A percentile compares a stretch with the other conserved stretches of the same genome.
These are phyloP conservation scores for Entomortierella chlamydospora DNA, from an alignment of 192 early-diverging fungal species.

Conservation along the genomic window DNA sequence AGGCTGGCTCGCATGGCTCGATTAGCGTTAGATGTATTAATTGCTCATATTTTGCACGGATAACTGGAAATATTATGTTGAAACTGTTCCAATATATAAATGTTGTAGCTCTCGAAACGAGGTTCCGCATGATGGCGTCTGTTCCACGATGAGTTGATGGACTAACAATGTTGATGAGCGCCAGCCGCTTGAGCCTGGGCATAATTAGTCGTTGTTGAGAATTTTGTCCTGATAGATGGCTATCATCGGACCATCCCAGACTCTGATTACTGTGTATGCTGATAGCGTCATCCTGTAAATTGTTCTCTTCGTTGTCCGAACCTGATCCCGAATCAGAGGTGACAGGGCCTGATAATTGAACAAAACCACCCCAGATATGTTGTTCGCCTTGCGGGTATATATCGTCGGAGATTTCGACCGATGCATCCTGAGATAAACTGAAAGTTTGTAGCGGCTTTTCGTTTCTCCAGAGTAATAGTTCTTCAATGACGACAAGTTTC, in stretches of 20 bases:
- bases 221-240: not conserved
- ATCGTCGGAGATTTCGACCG: conserved; percentile 20
- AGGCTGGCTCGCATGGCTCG: conserved; percentile 33
- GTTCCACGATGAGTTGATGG: conserved; percentile 27
- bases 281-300: not conserved
- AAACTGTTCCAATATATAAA: conserved; percentile 42
- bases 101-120: conserved; percentile 16
- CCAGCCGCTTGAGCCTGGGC: conserved; percentile 17
- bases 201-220: not conserved
- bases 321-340: not conserved
- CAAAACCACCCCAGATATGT: conserved; percentile 22
- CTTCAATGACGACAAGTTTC: conserved; percentile 11
- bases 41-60: conserved; percentile 7
- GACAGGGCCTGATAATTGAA: conserved; percentile 16
- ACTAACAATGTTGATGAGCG: conserved; percentile 37
- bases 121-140: conserved; percentile 12
- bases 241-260: conserved; percentile 6
- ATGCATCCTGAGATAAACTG: conserved; percentile 14
- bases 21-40: conserved; percentile 19
- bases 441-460: conserved; percentile 30
- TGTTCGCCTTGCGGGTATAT: conserved; percentile 28
- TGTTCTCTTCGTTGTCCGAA: conserved; percentile 9
- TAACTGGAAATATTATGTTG: conserved; percentile 32
- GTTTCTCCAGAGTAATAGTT: conserved; percentile 37
- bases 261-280: conserved; percentile 14